These are phyloP conservation scores for Boletus vinaceobasis DNA, from an alignment of 768 basidiomycete genomes.

Conservation along the genomic window DNA sequence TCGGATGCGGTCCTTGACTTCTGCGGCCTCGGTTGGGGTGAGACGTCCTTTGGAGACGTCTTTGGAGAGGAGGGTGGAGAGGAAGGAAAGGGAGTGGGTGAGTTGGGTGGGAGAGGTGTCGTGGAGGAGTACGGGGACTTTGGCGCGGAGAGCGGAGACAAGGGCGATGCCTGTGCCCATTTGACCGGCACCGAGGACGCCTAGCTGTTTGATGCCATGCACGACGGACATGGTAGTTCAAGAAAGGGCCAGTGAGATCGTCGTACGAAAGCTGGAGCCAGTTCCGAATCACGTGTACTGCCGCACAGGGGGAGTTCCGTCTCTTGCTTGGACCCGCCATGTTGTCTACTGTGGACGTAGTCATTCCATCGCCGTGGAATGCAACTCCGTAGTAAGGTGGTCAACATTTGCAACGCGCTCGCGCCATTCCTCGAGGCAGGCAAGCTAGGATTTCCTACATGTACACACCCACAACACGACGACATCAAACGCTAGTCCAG, in stretches of 20 bases:
- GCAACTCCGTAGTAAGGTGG: too few relatives aligned
- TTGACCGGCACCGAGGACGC: slow-evolving; percentile 80
- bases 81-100: slow-evolving; percentile 62
- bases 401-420: too few relatives aligned
- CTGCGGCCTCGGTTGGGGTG: slow-evolving; percentile 63
- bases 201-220: slow-evolving; percentile 73
- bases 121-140: slow-evolving; percentile 80
- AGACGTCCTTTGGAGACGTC: slow-evolving; percentile 84
- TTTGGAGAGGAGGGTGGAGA: slow-evolving; percentile 84
- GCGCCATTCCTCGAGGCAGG: background rate
- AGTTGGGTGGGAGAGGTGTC: slow-evolving; percentile 78
- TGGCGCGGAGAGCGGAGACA: slow-evolving; percentile 81
- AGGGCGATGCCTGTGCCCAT: slow-evolving; percentile 93
- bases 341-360: too few relatives aligned
- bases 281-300: slow-evolving; percentile 16
- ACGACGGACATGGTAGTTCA: slow-evolving; percentile 38
- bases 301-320: background rate
- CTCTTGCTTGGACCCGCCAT: too few relatives aligned
- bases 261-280: background rate
- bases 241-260: background rate
- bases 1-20: slow-evolving; percentile 62
- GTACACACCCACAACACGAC: background rate
- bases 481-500: slow-evolving; percentile 15
- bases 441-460: background rate
- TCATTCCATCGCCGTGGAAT: too few relatives aligned